Evolutionary conservation across 2,329 filamentous ascomycete genomes (phyloP), one percentile per base, ranked within the genome.

Genomic region (Cladosporium sp.): DNA sequence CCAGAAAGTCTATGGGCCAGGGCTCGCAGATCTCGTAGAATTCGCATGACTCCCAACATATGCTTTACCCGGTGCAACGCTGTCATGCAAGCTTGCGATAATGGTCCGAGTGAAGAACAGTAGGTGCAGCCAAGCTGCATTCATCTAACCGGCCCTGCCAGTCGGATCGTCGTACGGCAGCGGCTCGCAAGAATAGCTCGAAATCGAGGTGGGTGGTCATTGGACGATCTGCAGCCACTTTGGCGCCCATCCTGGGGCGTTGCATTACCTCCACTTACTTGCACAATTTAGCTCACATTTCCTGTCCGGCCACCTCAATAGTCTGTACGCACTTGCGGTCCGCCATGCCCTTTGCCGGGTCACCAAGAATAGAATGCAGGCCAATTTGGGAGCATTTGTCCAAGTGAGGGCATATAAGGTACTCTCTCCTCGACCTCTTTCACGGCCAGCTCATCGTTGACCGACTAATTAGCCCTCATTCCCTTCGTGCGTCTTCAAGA

Each of bases 341-440:
- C 32, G 31, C 13, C 32, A 42, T 46, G 44, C 31, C 43, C 34
- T 31, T 43, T 41, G 28, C 31, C 50, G 28, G 35, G 19, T 35
- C 22, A 71, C 74, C 71, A 75, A 73, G 69, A 74, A 76, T 77
- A 77, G 74, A 74, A 70, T 59, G 59, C 48, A 55, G 57, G 52
- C 53, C 58, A 66, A 63, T 70, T 70, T 63, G 59, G 54, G 54
- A 58, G 56, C 64, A 66, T 72, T 75, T 68, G 67, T 63, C 66
- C 63, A 56, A 66, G 68, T 70, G 58, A 63, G 70, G 61, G 67
- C 66, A 73, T 74, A 74, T 75, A 76, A 74, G 71, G 68, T 72
- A 72, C 68, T 63, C 66, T 14, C 14, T 65, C 66, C 49, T 56
- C 60, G 33, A 53, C 61, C 68, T 58, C 60, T 49, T 62, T 61